Evolutionary conservation across 441 rosid genomes (phyloP), one percentile per base, ranked within the genome.

Genomic region (Arabidopsis hybrid): DNA sequence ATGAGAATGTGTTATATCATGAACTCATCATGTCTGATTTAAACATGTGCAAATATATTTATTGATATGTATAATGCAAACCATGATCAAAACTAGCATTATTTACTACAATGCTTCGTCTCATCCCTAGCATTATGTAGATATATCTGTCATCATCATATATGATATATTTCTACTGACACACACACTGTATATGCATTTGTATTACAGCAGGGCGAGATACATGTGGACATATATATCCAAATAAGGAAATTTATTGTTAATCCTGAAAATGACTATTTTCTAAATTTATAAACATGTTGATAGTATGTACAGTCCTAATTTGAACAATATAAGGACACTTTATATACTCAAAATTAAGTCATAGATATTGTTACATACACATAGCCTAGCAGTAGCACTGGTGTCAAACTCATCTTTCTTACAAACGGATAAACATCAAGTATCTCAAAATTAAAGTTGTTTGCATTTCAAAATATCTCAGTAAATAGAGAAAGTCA

Each of bases 401-500:
- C 65, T 62, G 40, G 43, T n/a, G 65, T 38, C 47, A 51, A 68
- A 61, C 53, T 71, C 34, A 14, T 61, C 61, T 40, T 61, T 55
- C 57, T 17, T 31, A 31, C 16, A 45, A 61, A 63, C 38, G 46
- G 61, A 39, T 38, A 57, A 49, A 34, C 16, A 76, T 69, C 60
- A 56, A 47, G 4, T 46, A 56, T 38, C 21, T 63, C 38, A 21
- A 29, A 29, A 17, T 17, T 56, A 55, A 62, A 62, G 70, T 39
- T 38, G 38, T 59, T 59, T 55, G 70, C 70, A 62, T 40, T 62
- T 69, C 40, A 76, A 64, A 64, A 76, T 5, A 69, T 76, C 79
- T 69, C 32, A 26, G 4, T 40, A 40, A 29, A 73, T 53, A 57
- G 60, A 52, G 6, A 40, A 31, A 74, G 73, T 51, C 69, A 16